Percentiles rank a stretch among this genome's conserved stretches.
Conservation (phyloP, 176 grass and related monocot species). For the Oryza australiensis region DNA sequence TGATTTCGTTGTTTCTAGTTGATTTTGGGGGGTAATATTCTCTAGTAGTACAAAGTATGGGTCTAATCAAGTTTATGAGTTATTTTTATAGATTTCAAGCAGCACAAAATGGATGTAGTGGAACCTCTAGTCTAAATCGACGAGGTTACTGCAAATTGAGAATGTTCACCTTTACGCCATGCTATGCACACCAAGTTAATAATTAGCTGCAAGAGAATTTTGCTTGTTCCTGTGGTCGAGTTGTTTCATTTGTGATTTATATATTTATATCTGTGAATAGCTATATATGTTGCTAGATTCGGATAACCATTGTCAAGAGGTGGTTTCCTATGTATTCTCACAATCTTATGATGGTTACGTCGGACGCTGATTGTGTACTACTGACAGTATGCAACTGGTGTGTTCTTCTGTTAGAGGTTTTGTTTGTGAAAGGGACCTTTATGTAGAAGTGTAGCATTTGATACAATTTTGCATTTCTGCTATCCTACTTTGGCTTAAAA, state of each 20-base stretch:
- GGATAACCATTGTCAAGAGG: background rate
- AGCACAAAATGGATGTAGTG: background rate
- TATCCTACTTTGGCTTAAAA: background rate
- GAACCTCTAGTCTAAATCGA: background rate
- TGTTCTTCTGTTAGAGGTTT: slow-evolving; percentile 23
- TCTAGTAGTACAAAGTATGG: background rate
- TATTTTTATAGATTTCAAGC: background rate
- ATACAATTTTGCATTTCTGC: slow-evolving; percentile 19
- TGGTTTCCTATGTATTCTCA: background rate
- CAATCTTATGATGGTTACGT: background rate
- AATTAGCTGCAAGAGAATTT: too few species aligned
- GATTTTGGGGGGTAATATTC: background rate
- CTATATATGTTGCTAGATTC: background rate
- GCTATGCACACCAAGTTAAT: too few species aligned
- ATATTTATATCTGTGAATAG: background rate
- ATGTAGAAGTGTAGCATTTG: slow-evolving; percentile 46
- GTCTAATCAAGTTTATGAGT: background rate
- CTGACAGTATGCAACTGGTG: background rate
- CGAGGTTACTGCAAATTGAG: too few species aligned
- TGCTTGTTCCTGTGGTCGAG: too few species aligned
- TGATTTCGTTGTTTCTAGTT: background rate
- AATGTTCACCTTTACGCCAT: too few species aligned
- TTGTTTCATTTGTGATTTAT: background rate
- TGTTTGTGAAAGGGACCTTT: slow-evolving; percentile 38
- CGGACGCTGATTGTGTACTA: background rate